Conservation (phyloP, 2,329 filamentous ascomycete species). For the Penicillium oxalicum region DNA sequence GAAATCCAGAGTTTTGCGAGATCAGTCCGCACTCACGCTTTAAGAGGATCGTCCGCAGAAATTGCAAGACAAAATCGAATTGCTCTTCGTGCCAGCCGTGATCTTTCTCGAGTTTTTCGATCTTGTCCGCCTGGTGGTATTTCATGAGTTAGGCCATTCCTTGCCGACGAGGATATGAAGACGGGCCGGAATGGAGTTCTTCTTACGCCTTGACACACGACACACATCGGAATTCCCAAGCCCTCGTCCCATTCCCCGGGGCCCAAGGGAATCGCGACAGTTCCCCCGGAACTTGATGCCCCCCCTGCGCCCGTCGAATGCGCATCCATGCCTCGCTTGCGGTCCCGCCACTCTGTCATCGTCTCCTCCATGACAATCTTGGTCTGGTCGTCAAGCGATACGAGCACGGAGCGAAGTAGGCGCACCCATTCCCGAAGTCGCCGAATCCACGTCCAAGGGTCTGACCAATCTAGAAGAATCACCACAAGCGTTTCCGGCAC, state of each 20-base stretch:
- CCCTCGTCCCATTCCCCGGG: constrained; percentile 92
- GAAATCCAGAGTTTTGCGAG: not conserved
- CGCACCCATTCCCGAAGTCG: constrained; percentile 86
- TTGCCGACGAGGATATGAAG: not conserved
- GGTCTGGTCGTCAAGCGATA: constrained; percentile 66
- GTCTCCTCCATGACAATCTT: constrained; percentile 82
- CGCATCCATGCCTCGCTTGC: constrained; percentile 58
- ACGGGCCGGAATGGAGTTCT: not conserved
- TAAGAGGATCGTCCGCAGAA: constrained; percentile 79
- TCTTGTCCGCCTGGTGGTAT: constrained; percentile 65
- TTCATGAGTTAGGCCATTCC: constrained; percentile 17
- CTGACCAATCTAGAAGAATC: constrained; percentile 90
- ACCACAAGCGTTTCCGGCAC: constrained; percentile 83
- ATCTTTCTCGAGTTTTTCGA: constrained; percentile 83
- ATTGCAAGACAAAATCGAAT: constrained; percentile 93
- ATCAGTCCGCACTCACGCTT: constrained; percentile 58
- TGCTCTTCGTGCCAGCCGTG: constrained; percentile 92
- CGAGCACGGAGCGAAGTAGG: constrained; percentile 69
- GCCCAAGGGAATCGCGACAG: constrained; percentile 69
- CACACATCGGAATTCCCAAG: constrained; percentile 76
- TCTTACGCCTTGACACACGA: constrained; percentile 90
- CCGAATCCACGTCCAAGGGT: constrained; percentile 87
- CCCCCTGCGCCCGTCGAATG: constrained; percentile 51
- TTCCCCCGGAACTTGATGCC: constrained; percentile 56
- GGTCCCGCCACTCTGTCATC: constrained; percentile 72